These are phyloP conservation scores for Tylopilus subfusipes DNA, from an alignment of 768 basidiomycete genomes.

Conservation along the genomic window DNA sequence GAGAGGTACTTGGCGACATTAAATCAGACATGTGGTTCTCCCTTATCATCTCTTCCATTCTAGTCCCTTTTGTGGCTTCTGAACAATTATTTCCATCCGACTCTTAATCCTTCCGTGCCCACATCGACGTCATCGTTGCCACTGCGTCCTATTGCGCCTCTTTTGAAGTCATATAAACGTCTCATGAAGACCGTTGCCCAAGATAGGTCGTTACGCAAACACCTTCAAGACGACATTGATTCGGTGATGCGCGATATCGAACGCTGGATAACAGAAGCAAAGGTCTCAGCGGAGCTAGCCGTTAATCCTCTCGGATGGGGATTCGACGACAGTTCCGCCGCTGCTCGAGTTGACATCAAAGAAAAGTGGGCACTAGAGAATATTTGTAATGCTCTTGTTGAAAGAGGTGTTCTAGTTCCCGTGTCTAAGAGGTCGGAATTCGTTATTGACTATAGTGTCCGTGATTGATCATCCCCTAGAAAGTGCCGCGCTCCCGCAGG, in stretches of 20 bases:
- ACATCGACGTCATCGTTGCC: conserved; percentile 30
- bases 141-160: conserved; percentile 58
- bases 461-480: conserved; percentile 35
- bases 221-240: conserved; percentile 49
- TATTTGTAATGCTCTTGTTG: conserved; percentile 63
- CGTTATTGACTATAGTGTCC: background rate
- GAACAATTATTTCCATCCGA: conserved; percentile 80
- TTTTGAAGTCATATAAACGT: conserved; percentile 71
- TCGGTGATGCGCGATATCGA: conserved; percentile 60
- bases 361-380: conserved; percentile 67
- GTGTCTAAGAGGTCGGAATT: conserved; percentile 71
- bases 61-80: conserved; percentile 84
- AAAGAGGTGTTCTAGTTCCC: conserved; percentile 76
- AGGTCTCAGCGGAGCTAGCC: conserved; percentile 53
- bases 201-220: conserved; percentile 58
- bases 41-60: conserved; percentile 6
- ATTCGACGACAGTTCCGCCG: conserved; percentile 23
- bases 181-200: conserved; percentile 58
- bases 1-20: conserved; percentile 47
- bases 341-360: conserved; percentile 44
- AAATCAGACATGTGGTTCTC: background rate
- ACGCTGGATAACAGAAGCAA: conserved; percentile 74
- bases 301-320: conserved; percentile 49
- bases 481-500: conserved; percentile 48
- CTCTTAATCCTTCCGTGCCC: conserved; percentile 51